phyloP scores from a whole-genome alignment of 1,284 basidiomycete species.

The Ustilago esculenta region DNA sequence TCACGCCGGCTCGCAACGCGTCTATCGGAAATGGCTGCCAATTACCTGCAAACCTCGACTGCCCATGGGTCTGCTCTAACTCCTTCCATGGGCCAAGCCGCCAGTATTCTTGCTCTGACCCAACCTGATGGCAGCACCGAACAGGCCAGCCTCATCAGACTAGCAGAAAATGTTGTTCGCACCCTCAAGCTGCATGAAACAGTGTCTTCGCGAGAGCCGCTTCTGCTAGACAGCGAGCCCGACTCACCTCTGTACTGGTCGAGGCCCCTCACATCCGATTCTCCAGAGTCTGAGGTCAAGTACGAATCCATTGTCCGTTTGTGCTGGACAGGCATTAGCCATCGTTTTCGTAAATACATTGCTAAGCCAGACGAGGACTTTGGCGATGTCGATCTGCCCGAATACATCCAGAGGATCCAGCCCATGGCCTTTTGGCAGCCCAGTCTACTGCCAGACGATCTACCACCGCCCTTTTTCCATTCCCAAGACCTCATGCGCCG shows the following conservation, averaged over 20 bases:
- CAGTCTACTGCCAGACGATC: conserved; percentile 25
- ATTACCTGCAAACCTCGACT: conserved; percentile 36
- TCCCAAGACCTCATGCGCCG: conserved; percentile 48
- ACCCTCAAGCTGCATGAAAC: conserved; percentile 27
- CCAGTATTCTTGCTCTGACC: conserved; percentile 44
- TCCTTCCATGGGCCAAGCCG: conserved; percentile 38
- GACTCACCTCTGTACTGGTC: conserved; percentile 44
- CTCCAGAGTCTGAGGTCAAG: conserved; percentile 48
- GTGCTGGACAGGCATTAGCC: conserved; percentile 46
- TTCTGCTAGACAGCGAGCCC: conserved; percentile 38
- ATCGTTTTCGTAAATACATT: conserved; percentile 44
- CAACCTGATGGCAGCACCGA: conserved; percentile 42
- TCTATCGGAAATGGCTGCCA: conserved; percentile 32
- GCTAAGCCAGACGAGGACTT: conserved; percentile 38
- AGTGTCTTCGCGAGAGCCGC: conserved; percentile 28
- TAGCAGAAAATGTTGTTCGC: conserved; percentile 39
- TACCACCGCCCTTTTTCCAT: conserved; percentile 47
- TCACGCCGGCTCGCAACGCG: conserved; percentile 24
- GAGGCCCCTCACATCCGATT: conserved; percentile 30
- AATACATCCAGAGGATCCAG: conserved; percentile 33
- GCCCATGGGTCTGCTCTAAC: conserved; percentile 21
- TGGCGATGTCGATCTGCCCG: conserved; percentile 28
- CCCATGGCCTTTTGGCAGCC: conserved; percentile 53
- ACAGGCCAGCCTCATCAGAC: conserved; percentile 30
- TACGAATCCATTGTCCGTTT: conserved; percentile 48